These are phyloP conservation scores for Debaryomyces psychrophilus DNA, from an alignment of 1,139 yeast species.

Conservation along the genomic window DNA sequence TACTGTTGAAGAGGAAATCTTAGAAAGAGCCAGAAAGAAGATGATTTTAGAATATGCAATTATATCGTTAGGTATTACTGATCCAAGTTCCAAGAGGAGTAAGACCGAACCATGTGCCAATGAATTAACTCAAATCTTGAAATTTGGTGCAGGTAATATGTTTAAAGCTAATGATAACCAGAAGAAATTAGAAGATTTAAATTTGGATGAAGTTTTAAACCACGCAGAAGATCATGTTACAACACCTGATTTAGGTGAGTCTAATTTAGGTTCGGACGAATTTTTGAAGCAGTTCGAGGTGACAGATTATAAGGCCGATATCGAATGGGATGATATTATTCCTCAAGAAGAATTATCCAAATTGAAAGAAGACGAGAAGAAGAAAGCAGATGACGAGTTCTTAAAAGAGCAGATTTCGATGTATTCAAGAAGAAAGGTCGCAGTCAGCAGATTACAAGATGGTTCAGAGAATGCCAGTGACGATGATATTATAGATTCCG, in stretches of 20 bases:
- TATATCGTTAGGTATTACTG: conserved; percentile 93
- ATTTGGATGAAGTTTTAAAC: conserved; percentile 90
- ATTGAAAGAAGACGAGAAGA: conserved; percentile 89
- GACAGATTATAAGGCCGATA: conserved; percentile 97
- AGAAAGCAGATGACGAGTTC: conserved; percentile 81
- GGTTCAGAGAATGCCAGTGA: conserved; percentile 46
- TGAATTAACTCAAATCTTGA: conserved; percentile 88
- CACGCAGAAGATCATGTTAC: conserved; percentile 98
- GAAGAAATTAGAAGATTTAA: conserved; percentile 91
- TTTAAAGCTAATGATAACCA: conserved; percentile 91
- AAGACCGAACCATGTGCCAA: conserved; percentile 74
- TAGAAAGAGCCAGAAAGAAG: conserved; percentile 95
- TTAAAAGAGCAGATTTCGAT: conserved; percentile 88
- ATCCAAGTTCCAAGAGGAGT: conserved; percentile 51
- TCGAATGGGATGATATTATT: conserved; percentile 98
- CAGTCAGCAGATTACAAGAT: conserved; percentile 57
- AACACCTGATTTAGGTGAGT: conserved; percentile 94
- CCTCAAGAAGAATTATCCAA: conserved; percentile 92
- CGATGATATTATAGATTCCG: conserved; percentile 37
- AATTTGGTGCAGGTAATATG: conserved; percentile 99
- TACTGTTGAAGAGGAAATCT: conserved; percentile 94
- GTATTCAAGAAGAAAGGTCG: conserved; percentile 80
- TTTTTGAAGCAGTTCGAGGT: conserved; percentile 96
- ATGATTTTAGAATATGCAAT: conserved; percentile 98
- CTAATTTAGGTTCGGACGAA: conserved; percentile 97